These are phyloP conservation scores for Penicillium goetzii DNA, from an alignment of 495 filamentous ascomycete species.

Conservation along the genomic window DNA sequence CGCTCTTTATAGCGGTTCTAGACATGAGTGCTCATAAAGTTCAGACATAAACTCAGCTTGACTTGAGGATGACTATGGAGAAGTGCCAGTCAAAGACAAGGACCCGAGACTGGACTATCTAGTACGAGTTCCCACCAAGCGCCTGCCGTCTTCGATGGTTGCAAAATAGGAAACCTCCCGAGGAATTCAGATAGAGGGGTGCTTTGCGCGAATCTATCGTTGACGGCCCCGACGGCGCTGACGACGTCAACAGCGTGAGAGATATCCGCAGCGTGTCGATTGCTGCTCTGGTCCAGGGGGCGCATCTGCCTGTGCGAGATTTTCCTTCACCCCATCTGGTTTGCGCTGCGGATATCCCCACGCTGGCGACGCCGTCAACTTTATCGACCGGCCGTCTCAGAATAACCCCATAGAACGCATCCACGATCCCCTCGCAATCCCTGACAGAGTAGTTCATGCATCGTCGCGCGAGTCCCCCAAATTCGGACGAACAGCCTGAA, in stretches of 20 bases:
- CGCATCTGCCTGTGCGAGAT: no score
- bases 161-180: not conserved
- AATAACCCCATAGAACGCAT: not conserved
- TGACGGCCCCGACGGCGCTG: no score
- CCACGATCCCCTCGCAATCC: not conserved
- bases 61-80: not conserved
- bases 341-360: no score
- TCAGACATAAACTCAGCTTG: no score
- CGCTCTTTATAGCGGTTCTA: no score
- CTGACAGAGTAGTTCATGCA: not conserved
- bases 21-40: no score
- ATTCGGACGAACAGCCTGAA: conserved; percentile 3
- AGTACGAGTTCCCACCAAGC: not conserved
- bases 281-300: no score
- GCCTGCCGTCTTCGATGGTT: not conserved
- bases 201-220: not conserved
- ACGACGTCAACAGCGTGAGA: no score
- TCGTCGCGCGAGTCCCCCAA: not conserved
- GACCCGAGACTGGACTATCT: not conserved
- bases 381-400: not conserved
- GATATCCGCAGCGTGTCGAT: no score
- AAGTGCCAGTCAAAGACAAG: not conserved
- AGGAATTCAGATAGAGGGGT: not conserved
- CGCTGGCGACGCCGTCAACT: no score
- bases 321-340: no score